Evolutionary conservation across 768 basidiomycete species (phyloP).

Genomic region (Lyophyllum decastes): DNA sequence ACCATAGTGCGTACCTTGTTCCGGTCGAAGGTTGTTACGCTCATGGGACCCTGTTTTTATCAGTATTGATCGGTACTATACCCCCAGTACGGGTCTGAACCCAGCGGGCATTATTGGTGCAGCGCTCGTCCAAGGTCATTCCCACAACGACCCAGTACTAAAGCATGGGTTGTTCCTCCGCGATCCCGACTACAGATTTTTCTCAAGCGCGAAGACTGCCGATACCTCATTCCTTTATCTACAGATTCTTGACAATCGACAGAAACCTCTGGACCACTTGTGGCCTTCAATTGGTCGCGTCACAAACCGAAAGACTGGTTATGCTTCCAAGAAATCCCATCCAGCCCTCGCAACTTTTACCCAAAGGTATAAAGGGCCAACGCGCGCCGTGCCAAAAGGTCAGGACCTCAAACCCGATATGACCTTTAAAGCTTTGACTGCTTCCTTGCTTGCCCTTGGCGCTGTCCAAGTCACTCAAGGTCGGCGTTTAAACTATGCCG

Average conservation of each 20-base stretch:
- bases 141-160: background rate
- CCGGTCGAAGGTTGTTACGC: background rate
- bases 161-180: background rate
- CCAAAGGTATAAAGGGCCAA: conserved; percentile 6
- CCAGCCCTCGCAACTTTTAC: background rate
- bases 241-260: background rate
- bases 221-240: background rate
- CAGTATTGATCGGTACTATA: background rate
- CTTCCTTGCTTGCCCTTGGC: conserved; percentile 3
- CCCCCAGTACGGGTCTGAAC: background rate
- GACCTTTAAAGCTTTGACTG: background rate
- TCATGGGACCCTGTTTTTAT: background rate
- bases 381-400: background rate
- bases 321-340: background rate
- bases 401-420: background rate
- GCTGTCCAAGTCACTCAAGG: conserved; percentile 1
- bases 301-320: background rate
- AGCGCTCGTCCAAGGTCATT: background rate
- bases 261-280: background rate
- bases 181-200: background rate
- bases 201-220: background rate
- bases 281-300: background rate
- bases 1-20: background rate
- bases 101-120: background rate
- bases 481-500: background rate